phyloP scores from a whole-genome alignment of 1,284 basidiomycete species.

The Phylloporus sp. region DNA sequence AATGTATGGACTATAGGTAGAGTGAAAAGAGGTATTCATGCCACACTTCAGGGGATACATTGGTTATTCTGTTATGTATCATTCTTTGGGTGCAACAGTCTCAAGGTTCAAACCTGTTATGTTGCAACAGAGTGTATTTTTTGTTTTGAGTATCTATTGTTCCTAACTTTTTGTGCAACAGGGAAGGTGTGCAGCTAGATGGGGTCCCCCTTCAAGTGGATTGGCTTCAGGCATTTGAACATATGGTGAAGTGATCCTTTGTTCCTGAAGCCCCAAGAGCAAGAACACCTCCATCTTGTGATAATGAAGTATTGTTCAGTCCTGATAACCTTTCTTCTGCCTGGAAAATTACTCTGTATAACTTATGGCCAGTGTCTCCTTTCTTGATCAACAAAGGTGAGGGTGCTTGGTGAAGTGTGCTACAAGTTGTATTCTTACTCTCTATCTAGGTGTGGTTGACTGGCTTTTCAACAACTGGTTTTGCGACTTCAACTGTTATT shows the following conservation, averaged over 20 bases:
- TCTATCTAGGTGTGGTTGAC: background rate
- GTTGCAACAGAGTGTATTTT: background rate
- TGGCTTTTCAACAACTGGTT: conserved; percentile 5
- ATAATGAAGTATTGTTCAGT: no score
- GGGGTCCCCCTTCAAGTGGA: background rate
- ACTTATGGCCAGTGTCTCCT: background rate
- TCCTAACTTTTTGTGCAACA: background rate
- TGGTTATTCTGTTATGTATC: no score
- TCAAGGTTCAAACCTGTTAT: no score
- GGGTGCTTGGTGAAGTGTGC: no score
- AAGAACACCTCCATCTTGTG: background rate
- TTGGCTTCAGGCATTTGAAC: background rate
- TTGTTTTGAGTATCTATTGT: background rate
- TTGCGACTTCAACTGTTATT: background rate
- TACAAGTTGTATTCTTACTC: no score
- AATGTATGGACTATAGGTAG: no score
- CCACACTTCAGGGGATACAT: no score
- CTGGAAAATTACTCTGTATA: background rate
- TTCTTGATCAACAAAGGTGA: conserved; percentile 1
- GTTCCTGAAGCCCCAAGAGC: background rate
- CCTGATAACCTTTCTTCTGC: no score
- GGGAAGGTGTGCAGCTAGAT: conserved; percentile 1
- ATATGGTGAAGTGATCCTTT: conserved; percentile 1
- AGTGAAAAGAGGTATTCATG: no score
- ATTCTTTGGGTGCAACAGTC: no score